These are phyloP conservation scores for Cenchrus fungigraminus DNA, from an alignment of 176 grass and related monocot species.

Conservation along the genomic window DNA sequence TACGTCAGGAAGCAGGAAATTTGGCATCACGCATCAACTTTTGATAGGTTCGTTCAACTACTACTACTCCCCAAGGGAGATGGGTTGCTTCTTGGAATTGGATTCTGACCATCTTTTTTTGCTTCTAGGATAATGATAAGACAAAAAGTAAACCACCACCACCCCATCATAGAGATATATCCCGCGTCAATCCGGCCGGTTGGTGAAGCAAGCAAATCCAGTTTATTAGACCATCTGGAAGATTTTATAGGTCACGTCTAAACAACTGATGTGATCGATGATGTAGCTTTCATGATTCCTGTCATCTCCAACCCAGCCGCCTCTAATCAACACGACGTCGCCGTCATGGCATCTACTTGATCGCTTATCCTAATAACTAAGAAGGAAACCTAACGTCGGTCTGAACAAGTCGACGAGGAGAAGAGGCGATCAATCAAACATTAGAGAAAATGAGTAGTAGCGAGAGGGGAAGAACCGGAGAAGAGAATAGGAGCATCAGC, in stretches of 20 bases:
- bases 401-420: not conserved
- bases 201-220: slow-evolving; percentile 23
- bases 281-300: not conserved
- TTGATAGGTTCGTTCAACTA: slow-evolving; percentile 18
- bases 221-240: not conserved
- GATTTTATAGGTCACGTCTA: not conserved
- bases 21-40: not conserved
- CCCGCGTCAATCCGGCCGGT: not conserved
- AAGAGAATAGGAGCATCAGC: not conserved
- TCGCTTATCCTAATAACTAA: slow-evolving; percentile 4
- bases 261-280: not conserved
- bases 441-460: not conserved
- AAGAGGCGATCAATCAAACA: not conserved
- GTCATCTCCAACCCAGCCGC: slow-evolving; percentile 12
- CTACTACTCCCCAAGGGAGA: not conserved
- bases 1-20: not conserved
- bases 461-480: no score
- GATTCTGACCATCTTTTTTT: slow-evolving; percentile 22
- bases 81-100: slow-evolving; percentile 36
- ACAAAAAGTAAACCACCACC: not conserved
- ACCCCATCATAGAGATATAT: not conserved
- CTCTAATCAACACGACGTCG: not conserved
- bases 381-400: slow-evolving; percentile 3
- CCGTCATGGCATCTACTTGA: not conserved
- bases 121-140: not conserved